Evolutionary conservation across 2,329 filamentous ascomycete species (phyloP).

Genomic region (Penicillium brasilianum): DNA sequence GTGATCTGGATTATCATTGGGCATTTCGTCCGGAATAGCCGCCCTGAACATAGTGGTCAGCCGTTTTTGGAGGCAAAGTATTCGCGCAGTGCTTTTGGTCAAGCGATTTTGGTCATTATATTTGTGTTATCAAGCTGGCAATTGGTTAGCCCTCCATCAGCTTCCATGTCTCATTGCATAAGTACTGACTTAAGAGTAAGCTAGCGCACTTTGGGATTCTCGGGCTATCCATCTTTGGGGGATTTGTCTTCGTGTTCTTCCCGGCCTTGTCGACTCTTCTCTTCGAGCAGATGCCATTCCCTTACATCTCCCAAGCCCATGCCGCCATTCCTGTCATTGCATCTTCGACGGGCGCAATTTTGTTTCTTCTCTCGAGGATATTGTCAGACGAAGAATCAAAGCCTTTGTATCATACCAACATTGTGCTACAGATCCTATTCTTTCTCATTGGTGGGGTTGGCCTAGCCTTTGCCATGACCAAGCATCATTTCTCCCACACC

Average conservation of each 20-base stretch:
- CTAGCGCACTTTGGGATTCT: conserved; percentile 46
- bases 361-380: conserved; percentile 36
- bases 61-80: conserved; percentile 45
- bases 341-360: conserved; percentile 35
- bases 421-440: conserved; percentile 45
- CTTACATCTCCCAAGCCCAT: conserved; percentile 35
- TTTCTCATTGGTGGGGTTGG: conserved; percentile 51
- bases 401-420: conserved; percentile 33
- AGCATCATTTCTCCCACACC: conserved; percentile 46
- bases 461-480: conserved; percentile 47
- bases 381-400: conserved; percentile 38
- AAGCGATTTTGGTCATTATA: conserved; percentile 41
- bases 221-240: conserved; percentile 45
- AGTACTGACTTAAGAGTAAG: conserved; percentile 37
- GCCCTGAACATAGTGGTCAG: conserved; percentile 46
- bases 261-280: conserved; percentile 38
- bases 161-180: neutral
- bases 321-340: conserved; percentile 39
- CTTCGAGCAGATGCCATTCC: conserved; percentile 41
- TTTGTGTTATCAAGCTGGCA: conserved; percentile 45
- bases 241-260: conserved; percentile 43
- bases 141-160: conserved; percentile 42
- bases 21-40: conserved; percentile 40
- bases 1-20: conserved; percentile 44
- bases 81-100: conserved; percentile 46